A percentile compares a stretch with the other conserved stretches of the same genome.
phyloP scores from a whole-genome alignment of 306 rosid genomes.

The Castanea sativa region DNA sequence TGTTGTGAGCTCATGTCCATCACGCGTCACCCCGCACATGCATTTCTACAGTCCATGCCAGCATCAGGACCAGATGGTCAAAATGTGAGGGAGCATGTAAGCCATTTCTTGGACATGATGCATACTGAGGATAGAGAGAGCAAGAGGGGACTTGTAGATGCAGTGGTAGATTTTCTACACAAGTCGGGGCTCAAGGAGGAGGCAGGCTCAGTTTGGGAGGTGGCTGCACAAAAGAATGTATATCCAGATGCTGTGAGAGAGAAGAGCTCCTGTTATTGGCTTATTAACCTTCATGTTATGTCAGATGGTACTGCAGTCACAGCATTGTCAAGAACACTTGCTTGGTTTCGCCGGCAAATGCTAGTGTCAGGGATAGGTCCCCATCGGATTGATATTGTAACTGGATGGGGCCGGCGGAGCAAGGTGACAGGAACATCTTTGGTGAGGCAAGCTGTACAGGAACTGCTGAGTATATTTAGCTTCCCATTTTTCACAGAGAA shows the following conservation, averaged over 20 bases:
- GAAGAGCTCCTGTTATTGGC: constrained; percentile 87
- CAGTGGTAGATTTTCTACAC: constrained; percentile 95
- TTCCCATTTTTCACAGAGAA: constrained; percentile 89
- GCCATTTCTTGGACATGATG: constrained; percentile 77
- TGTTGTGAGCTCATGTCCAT: constrained; percentile 74
- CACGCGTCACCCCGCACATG: constrained; percentile 88
- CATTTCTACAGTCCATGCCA: constrained; percentile 76
- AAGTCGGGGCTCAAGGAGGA: constrained; percentile 97
- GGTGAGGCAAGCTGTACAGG: constrained; percentile 86
- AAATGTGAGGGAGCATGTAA: constrained; percentile 77
- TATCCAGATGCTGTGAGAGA: constrained; percentile 86
- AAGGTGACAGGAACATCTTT: constrained; percentile 82
- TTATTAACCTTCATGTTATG: constrained; percentile 94
- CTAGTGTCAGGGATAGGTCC: constrained; percentile 67
- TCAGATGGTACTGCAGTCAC: constrained; percentile 94
- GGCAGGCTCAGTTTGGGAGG: constrained; percentile 98
- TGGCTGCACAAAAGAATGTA: constrained; percentile 74
- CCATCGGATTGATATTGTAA: constrained; percentile 79
- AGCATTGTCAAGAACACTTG: constrained; percentile 85
- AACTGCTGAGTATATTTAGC: constrained; percentile 57
- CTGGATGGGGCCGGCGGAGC: constrained; percentile 97
- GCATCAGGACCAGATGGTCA: constrained; percentile 87
- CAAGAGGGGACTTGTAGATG: constrained; percentile 95
- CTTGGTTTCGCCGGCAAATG: constrained; percentile 83
- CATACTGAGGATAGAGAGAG: constrained; percentile 93